Conservation (phyloP, 768 basidiomycete species). For the Boletus eberwhitei region DNA sequence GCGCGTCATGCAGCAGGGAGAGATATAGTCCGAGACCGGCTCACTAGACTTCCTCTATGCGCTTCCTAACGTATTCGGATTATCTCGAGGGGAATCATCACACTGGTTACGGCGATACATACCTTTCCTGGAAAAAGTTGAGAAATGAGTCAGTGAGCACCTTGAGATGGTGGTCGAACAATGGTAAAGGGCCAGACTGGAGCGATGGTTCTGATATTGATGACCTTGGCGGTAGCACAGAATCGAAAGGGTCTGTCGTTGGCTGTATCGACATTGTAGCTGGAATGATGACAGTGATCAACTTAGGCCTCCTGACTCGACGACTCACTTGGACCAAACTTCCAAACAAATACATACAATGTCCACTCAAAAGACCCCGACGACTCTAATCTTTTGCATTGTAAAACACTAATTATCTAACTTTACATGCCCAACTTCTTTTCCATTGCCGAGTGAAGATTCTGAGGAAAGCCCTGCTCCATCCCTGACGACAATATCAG, state of each 20-base stretch:
- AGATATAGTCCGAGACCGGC: slow-evolving; percentile 19
- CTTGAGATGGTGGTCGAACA: slow-evolving; percentile 71
- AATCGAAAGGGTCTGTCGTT: slow-evolving; percentile 25
- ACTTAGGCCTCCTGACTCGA: background rate
- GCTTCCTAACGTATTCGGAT: slow-evolving; percentile 47
- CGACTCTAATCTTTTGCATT: background rate
- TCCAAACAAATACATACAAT: slow-evolving; percentile 27
- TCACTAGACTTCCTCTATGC: slow-evolving; percentile 85
- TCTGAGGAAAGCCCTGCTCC: slow-evolving; percentile 47
- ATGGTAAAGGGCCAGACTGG: slow-evolving; percentile 53
- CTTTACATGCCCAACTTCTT: slow-evolving; percentile 49
- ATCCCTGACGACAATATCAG: slow-evolving; percentile 40
- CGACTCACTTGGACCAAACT: slow-evolving; percentile 1
- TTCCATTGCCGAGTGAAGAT: slow-evolving; percentile 67
- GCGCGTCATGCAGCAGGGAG: slow-evolving; percentile 2
- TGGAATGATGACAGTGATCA: slow-evolving; percentile 9
- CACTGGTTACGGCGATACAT: slow-evolving; percentile 20
- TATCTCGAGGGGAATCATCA: slow-evolving; percentile 19
- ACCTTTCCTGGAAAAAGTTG: slow-evolving; percentile 85
- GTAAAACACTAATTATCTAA: background rate
- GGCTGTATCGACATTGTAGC: slow-evolving; percentile 13
- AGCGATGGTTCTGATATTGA: slow-evolving; percentile 28
- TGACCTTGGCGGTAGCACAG: slow-evolving; percentile 15
- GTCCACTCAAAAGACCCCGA: slow-evolving; percentile 6
- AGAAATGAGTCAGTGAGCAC: slow-evolving; percentile 72